A percentile compares a stretch with the other conserved stretches of the same genome.
Evolutionary conservation across 108 stramenopile species (phyloP).

Genomic region (Skeletonema grethae): DNA sequence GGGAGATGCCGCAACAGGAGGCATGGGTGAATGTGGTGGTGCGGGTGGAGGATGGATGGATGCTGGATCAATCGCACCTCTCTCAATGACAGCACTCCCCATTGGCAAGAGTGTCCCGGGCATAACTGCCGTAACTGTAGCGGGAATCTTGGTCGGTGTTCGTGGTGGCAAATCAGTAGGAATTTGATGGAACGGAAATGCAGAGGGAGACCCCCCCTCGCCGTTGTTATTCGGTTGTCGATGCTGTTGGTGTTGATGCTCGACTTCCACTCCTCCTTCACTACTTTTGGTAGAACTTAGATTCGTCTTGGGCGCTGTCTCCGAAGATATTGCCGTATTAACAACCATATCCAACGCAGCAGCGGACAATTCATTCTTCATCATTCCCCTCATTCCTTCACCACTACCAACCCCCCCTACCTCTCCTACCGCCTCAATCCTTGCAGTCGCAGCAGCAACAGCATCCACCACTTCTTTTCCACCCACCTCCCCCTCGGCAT

Average conservation of each 20-base stretch:
- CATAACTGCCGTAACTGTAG: not conserved
- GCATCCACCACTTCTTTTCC: too few relatives aligned
- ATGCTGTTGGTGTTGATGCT: not conserved
- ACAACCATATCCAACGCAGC: not conserved
- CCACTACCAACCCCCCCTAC: not conserved
- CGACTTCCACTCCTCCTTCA: not conserved
- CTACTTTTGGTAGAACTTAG: not conserved
- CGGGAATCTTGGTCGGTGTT: not conserved
- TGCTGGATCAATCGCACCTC: not conserved
- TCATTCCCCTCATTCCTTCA: not conserved
- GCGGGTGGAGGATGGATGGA: not conserved
- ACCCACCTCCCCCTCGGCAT: too few relatives aligned
- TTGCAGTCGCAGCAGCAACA: not conserved
- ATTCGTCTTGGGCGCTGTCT: not conserved
- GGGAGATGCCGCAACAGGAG: not conserved
- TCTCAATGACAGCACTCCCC: not conserved
- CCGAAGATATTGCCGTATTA: not conserved
- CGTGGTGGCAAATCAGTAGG: not conserved
- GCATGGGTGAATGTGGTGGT: not conserved
- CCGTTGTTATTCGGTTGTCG: too few relatives aligned
- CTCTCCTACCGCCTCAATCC: too few relatives aligned
- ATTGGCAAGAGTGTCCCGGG: not conserved
- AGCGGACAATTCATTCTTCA: not conserved
- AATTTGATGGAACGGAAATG: not conserved
- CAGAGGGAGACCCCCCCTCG: not conserved